Evolutionary conservation across 2,329 filamentous ascomycete species (phyloP), one percentile per base, ranked within the genome.

Genomic region (Bipolaris cookei): DNA sequence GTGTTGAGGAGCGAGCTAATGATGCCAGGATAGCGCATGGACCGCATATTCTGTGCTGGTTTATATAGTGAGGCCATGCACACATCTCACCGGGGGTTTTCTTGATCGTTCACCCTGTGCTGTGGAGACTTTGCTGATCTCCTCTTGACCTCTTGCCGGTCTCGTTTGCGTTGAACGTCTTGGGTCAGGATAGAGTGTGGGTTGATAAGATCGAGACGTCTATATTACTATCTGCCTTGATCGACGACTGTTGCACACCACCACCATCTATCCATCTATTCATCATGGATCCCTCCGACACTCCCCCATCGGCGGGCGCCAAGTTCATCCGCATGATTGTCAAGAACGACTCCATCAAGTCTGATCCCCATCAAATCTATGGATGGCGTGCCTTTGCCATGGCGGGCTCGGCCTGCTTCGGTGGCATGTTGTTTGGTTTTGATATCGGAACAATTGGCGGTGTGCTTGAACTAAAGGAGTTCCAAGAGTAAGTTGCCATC

Each of bases 261-360:
- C 25, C 45, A 48, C 23, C 28, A 30, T 30, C 28, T 10, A 30
- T 30, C 32, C 35, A 59, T 30, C 28, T 10, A 30, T 30, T 28
- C 35, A 59, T 51, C 58, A 59, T 56, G 58, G 47, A 63, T 30
- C 61, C 45, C 18, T 38, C 45, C 14, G 8, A 11, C 30, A 21
- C 28, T 6, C 14, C 11, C 20, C 58, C 54, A 30, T 59, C 67
- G 42, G 41, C 58, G 32, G 73, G 72, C 23, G 72, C 73, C 41
- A 64, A 63, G 32, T 71, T 87, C 63, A 80, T 89, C 54, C 80
- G 80, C 65, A 78, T 77, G 65, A 79, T 89, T 68, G 82, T 89
- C 65, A 84, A 84, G 75, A 90, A 90, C 79, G 87, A 91, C 73
- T 85, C 89, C 42, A 90, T 91, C 84, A 86, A 83, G 69, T 76